Evolutionary conservation across 768 basidiomycete genomes (phyloP), one percentile per base, ranked within the genome.

Genomic region (Krasilnikovozyma curviuscula): DNA sequence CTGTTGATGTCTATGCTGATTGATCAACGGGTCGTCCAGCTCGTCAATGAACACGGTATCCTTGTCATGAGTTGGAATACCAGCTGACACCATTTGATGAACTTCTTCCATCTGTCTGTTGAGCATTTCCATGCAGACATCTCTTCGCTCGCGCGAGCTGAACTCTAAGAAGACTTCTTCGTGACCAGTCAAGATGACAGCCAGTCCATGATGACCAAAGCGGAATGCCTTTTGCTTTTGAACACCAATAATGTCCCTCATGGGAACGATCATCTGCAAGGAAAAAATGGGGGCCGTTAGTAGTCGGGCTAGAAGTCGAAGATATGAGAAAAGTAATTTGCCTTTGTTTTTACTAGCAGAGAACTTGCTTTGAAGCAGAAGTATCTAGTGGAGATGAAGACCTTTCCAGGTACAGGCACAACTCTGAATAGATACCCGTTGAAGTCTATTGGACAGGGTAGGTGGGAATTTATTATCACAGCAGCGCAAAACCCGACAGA

Each of bases 101-200:
- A 76, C 68, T 39, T 76, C 74, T 44, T 95, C 88, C 61, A 89
- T 73, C 61, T 86, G 83, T 23, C 71, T 70, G 55, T 88, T 77
- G 38, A 98, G 67, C 18, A 89, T 68, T 12, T 63, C 63, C 18
- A 81, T 73, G 58, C 89, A 88, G 1, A 78, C 76, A 54, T 79
- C 71, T 21, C 91, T 76, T 54, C 83, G 78, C 46, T 83, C 79
- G 48, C 79, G 74, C 18, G 78, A 76, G 34, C 72, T 70, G 61
- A 98, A 91, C 65, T 98, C 93, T 57, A 97, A 81, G 69, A 98
- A 98, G 9, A 97, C 70, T 61, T 98, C 91, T 65, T 98, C 91
- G 60, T 97, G 86, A 0, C 91, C 91, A 58, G 81, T 83, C 56
- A 98, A 77, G 46, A 95, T 79, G 48, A 97, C 70, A 30, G 83